phyloP scores from a whole-genome alignment of 1,139 yeast species.

The Yarrowia galli region DNA sequence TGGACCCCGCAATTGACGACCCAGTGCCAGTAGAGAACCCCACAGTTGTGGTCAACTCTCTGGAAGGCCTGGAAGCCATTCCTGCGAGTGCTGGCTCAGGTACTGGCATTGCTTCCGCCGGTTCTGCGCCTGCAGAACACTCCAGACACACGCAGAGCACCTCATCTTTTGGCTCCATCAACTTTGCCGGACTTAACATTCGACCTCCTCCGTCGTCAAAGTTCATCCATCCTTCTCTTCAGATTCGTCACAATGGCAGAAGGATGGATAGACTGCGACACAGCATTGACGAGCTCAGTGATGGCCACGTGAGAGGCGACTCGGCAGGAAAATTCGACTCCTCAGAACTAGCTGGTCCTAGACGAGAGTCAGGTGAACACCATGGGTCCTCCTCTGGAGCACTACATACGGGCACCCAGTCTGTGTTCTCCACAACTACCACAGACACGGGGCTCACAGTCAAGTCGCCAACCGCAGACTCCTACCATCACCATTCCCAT shows the following conservation, averaged over 20 bases:
- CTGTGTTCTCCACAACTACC: slow-evolving; percentile 15
- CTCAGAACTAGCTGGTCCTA: slow-evolving; percentile 8
- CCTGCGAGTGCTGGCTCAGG: background rate
- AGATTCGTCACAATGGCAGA: slow-evolving; percentile 23
- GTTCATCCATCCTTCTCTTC: slow-evolving; percentile 27
- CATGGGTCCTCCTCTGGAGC: background rate
- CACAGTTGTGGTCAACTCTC: background rate
- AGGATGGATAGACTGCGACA: slow-evolving; percentile 28
- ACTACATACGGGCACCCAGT: slow-evolving; percentile 14
- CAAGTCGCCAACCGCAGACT: background rate
- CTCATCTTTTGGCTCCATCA: slow-evolving; percentile 28
- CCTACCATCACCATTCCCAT: background rate
- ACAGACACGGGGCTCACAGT: slow-evolving; percentile 2
- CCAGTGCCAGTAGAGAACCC: background rate
- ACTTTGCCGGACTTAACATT: slow-evolving; percentile 24
- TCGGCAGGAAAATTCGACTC: slow-evolving; percentile 16
- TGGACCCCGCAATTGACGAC: background rate
- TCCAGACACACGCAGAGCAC: slow-evolving; percentile 3
- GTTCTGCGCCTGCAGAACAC: no score
- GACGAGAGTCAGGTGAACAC: slow-evolving; percentile 3
- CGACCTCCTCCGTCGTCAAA: slow-evolving; percentile 19
- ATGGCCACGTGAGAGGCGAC: slow-evolving; percentile 6
- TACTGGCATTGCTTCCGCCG: background rate
- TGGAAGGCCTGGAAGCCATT: slow-evolving; percentile 8
- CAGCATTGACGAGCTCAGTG: slow-evolving; percentile 30